Evolutionary conservation across 345 rosid genomes (phyloP), one percentile per base, ranked within the genome.

Genomic region (Eucalyptus viminalis): DNA sequence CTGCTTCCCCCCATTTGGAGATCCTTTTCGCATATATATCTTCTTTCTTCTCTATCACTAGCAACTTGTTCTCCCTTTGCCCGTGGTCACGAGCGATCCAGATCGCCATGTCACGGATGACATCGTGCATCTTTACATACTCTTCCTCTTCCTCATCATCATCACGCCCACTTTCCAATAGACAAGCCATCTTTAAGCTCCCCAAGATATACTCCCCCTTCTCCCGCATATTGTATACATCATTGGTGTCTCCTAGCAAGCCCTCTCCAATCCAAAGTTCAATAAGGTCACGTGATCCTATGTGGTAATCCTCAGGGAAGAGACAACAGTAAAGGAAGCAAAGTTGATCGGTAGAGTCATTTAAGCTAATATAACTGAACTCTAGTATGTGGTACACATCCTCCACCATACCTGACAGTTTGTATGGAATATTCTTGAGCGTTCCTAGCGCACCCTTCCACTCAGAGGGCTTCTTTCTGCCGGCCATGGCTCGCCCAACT

Each of bases 121-220:
- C 27, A 4, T 91, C 92, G 25, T 90, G 93, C 92, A 92, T 91
- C 50, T 85, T 88, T 11, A 90, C 50, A 76, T 31, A 56, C n/a
- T 1, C 4, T 0, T 56, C 0, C 0, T 0, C n/a, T n/a, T n/a
- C n/a, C n/a, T 10, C 0, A 56, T 0, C 0, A 24, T 24, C 1
- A 56, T 5, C 0, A 9, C 0, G 1, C 29, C 4, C 80, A 29
- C 34, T 62, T 44, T 91, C 91, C 8, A 93, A 27, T 10, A 92
- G 53, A 87, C 91, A 86, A 6, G 91, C 67, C 14, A n/a, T 80
- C 87, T 81, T 88, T 47, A 91, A 51, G 5, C 9, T 40, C 5
- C 21, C 87, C 47, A 91, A 53, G 3, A 89, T 13, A 22, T 7
- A 6, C 51, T 43, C 83, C 2, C 91, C 89, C 25, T 83, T 3